Evolutionary conservation across 2,329 filamentous ascomycete species (phyloP), one percentile per base, ranked within the genome.

Genomic region (Neurospora crassa): DNA sequence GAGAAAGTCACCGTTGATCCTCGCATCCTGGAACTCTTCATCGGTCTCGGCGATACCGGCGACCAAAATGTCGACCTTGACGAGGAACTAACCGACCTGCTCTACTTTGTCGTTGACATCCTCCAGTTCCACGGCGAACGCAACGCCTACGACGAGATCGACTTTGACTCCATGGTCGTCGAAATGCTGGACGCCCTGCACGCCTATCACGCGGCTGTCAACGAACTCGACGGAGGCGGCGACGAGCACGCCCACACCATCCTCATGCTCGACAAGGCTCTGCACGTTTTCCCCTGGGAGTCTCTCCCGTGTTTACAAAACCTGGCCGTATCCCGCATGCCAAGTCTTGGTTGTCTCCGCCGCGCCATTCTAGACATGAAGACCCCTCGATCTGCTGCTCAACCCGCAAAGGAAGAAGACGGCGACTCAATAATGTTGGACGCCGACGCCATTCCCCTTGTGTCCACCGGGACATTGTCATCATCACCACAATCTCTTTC

Each of bases 91-190:
- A 93, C 91, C 75, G 96, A 99, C 79, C 83, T 99, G 40, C 87
- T 99, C 3, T 98, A 97, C 81, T 98, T 98, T 78, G 92, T 98
- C 1, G 91, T 99, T 6, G 96, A 99, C 77, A 94, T 98, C 69
- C 85, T 99, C 2, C 96, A 98, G 79, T 98, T 99, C 80, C 93
- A 97, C 76, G 96, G 96, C 18, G 96, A 99, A 81, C 88, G 90
- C 68, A 99, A 98, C 78, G 96, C 96, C 0, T 97, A 97, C 80
- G 96, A 99, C 76, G 96, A 99, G 82, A 92, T 99, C 74, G 95
- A 98, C 80, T 97, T 98, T 78, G 96, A 99, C 74, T 83, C 87
- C 75, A 96, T 99, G 88, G 89, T 94, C 5, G 86, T 98, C 47
- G 94, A 97, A 76, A 93, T 92, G 0, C 87, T 93, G 47, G 95